These are phyloP conservation scores for Corylus avellana DNA, from an alignment of 306 rosid genomes.

Conservation along the genomic window DNA sequence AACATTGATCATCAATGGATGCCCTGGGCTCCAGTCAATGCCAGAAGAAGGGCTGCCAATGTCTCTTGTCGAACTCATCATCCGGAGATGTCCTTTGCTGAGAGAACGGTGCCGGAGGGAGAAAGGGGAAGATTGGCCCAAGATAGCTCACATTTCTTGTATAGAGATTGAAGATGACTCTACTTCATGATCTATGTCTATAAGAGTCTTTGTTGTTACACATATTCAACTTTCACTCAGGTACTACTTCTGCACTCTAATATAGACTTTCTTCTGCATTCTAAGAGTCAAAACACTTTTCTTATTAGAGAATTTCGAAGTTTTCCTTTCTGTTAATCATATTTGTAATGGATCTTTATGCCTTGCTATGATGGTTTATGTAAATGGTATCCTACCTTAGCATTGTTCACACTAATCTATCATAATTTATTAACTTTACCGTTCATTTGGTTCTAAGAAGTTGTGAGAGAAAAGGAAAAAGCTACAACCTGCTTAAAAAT, in stretches of 20 bases:
- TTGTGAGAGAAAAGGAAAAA: no score
- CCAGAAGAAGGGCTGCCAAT: slow-evolving; percentile 4
- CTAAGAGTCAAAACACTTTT: no score
- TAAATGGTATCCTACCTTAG: no score
- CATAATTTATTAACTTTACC: no score
- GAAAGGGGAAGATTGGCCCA: slow-evolving; percentile 12
- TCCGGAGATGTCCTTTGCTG: slow-evolving; percentile 1
- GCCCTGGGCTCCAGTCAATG: neutral
- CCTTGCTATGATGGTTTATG: no score
- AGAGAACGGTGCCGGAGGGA: neutral
- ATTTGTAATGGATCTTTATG: no score
- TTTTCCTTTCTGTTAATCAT: no score
- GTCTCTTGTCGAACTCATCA: neutral
- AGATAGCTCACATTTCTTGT: slow-evolving; percentile 7
- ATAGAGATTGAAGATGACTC: neutral
- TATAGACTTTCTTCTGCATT: neutral
- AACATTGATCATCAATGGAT: neutral
- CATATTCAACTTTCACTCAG: neutral
- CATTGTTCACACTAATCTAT: no score
- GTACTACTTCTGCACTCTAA: neutral
- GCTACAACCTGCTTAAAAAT: no score
- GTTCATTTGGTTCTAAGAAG: no score
- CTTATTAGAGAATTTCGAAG: no score
- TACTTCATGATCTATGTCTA: neutral
- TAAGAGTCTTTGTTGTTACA: neutral